phyloP scores from a whole-genome alignment of 2,329 filamentous ascomycete genomes.

The Fusarium mundagurra region DNA sequence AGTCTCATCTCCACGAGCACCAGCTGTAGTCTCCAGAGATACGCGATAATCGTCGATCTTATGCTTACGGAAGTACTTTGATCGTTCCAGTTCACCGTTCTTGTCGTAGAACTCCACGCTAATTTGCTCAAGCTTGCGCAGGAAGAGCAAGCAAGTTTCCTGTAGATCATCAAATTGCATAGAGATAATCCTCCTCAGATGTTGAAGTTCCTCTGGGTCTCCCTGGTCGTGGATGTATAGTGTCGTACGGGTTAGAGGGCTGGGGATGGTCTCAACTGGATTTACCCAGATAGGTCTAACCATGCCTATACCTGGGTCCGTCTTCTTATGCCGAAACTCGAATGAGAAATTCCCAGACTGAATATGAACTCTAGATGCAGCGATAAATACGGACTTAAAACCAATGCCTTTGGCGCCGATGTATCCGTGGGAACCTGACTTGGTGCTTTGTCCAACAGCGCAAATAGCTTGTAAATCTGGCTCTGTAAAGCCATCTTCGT shows the following conservation, averaged over 20 bases:
- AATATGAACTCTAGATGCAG: slow-evolving; percentile 22
- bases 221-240: slow-evolving; percentile 22
- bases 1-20: not conserved
- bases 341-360: slow-evolving; percentile 31
- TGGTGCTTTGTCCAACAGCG: not conserved
- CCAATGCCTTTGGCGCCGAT: not conserved
- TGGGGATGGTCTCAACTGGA: not conserved
- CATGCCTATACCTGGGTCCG: not conserved
- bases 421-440: not conserved
- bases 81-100: not conserved
- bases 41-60: not conserved
- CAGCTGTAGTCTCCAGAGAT: not conserved
- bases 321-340: slow-evolving; percentile 9
- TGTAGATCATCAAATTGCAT: slow-evolving; percentile 17
- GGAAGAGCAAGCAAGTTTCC: slow-evolving; percentile 14
- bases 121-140: slow-evolving; percentile 10
- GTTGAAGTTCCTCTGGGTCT: not conserved
- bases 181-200: not conserved
- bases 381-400: not conserved
- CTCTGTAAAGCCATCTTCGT: not conserved
- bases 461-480: not conserved
- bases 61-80: not conserved
- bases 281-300: slow-evolving; percentile 23
- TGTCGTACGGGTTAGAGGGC: slow-evolving; percentile 19
- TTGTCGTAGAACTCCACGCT: not conserved